Evolutionary conservation across 305 asterid species (phyloP).

Genomic region (Fraxinus xanthoxyloides): DNA sequence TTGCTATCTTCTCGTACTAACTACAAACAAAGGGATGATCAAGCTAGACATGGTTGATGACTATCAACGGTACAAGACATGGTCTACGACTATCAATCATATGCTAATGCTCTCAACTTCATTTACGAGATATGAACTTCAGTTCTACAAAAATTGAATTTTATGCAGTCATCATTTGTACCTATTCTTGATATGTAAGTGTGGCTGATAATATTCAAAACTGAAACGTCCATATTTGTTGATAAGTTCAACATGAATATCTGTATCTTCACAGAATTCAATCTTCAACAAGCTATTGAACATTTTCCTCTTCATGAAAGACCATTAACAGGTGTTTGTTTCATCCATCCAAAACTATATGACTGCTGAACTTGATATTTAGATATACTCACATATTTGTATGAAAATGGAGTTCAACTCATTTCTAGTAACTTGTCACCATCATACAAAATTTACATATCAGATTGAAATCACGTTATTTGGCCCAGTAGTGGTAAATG

Average conservation of each 20-base stretch:
- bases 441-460: background rate
- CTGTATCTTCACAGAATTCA: background rate
- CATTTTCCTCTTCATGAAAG: background rate
- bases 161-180: background rate
- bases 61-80: slow-evolving; percentile 52
- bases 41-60: slow-evolving; percentile 79
- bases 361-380: background rate
- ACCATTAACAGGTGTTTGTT: background rate
- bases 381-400: background rate
- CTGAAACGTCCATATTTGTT: background rate
- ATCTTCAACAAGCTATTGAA: background rate
- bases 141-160: slow-evolving; percentile 44
- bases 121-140: slow-evolving; percentile 53
- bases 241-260: background rate
- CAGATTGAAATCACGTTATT: background rate
- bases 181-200: background rate
- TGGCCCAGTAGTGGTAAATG: background rate
- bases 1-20: slow-evolving; percentile 63
- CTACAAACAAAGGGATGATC: slow-evolving; percentile 62
- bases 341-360: background rate
- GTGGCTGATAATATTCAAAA: background rate
- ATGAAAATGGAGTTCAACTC: background rate
- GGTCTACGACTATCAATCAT: slow-evolving; percentile 82
- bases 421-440: background rate
- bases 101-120: slow-evolving; percentile 75